Evolutionary conservation across 768 basidiomycete species (phyloP), one percentile per base, ranked within the genome.

Genomic region (Hypholoma sublateritium): DNA sequence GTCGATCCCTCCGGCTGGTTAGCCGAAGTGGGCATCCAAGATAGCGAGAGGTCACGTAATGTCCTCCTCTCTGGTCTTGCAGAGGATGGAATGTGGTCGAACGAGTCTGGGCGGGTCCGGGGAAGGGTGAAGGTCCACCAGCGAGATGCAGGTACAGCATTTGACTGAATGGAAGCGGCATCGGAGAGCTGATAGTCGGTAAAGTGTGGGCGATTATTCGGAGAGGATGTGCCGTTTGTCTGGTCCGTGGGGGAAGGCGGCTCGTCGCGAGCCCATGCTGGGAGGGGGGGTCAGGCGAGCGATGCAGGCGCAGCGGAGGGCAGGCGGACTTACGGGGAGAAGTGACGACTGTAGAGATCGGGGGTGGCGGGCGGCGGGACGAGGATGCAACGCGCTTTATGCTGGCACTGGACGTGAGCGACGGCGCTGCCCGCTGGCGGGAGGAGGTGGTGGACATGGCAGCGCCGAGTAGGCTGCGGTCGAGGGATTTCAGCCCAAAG

Each of bases 221-320:
- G 58, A 25, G 62, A 57, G 47, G 53, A 32, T 3, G 43, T 17
- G 3, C 17, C 17, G 22, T 21, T 60, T 5, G 65, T 61, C 28
- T 76, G 77, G 47, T 84, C 79, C 42, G 74, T 80, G 1, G 89
- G 88, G 0, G 89, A 91, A 4, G 89, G 88, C 4, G 89, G 89
- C 66, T 93, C 91, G 67, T 93, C 87, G 62, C 82, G 78, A 4
- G 91, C 91, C 91, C 91, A 93, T 48, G 91, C 91, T 93, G 60
- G 52, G 12, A 47, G 52, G 34, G 41, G 25, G 11, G 4, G 50
- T 55, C 55, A 35, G 47, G 14, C 55, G 46, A 61, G 53, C n/a
- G 45, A 42, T 39, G 47, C 44, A 37, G 45, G 42, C 35, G 47
- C 44, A 37, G 35, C 41, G 55, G 42, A 53, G 22, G 37, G 32